Conservation (phyloP, 2,329 filamentous ascomycete species). For the Phaeophleospora eucalypticola region DNA sequence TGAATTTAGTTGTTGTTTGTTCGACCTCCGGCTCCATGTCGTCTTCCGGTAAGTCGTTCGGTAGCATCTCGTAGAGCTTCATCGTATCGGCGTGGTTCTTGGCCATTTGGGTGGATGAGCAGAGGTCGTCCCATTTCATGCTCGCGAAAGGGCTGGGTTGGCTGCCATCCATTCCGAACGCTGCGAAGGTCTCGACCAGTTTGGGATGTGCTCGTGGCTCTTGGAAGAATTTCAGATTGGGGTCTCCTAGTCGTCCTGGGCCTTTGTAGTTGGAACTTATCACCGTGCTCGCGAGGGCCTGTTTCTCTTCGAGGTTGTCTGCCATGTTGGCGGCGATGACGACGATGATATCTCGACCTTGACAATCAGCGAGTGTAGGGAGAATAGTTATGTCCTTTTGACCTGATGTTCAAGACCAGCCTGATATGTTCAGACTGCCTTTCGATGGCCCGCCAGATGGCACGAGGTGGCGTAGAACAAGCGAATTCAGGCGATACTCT, state of each 20-base stretch:
- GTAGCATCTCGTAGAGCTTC: constrained; percentile 73
- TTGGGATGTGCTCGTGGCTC: constrained; percentile 27
- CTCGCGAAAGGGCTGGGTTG: constrained; percentile 16
- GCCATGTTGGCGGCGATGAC: not conserved
- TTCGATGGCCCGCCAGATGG: no score
- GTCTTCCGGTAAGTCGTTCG: constrained; percentile 50
- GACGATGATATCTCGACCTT: no score
- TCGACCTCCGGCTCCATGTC: constrained; percentile 16
- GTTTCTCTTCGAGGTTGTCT: not conserved
- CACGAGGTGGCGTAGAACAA: no score
- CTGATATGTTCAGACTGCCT: no score
- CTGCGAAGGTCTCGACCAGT: constrained; percentile 18
- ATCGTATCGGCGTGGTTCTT: constrained; percentile 12
- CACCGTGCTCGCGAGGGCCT: no score
- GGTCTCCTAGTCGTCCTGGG: constrained; percentile 24
- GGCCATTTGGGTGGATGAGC: constrained; percentile 17
- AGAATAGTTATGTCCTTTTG: no score
- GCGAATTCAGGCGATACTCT: no score
- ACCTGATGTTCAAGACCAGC: no score
- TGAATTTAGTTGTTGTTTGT: constrained; percentile 15
- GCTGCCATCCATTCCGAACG: constrained; percentile 21
- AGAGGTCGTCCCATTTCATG: constrained; percentile 16
- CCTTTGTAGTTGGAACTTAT: constrained; percentile 13
- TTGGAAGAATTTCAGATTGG: constrained; percentile 21
- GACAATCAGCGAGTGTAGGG: no score